These are phyloP conservation scores for Fusarium sp. DNA, from an alignment of 2,329 filamentous ascomycete genomes.

Conservation along the genomic window DNA sequence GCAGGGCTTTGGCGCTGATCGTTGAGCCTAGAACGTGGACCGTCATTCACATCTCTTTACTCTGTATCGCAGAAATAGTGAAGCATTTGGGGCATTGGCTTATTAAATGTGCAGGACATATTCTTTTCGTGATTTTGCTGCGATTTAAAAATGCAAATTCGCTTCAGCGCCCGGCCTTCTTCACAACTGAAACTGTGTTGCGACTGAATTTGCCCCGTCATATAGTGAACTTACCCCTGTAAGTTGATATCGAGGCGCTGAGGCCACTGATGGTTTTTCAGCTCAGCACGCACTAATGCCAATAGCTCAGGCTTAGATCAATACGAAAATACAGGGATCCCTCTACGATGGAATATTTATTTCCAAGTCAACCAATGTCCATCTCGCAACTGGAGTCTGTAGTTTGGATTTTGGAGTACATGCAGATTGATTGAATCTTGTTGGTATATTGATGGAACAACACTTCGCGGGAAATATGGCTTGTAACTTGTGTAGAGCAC, in stretches of 20 bases:
- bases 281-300: not conserved
- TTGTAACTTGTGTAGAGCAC: not conserved
- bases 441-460: too few relatives aligned
- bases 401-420: too few relatives aligned
- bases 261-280: not conserved
- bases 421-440: too few relatives aligned
- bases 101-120: too few relatives aligned
- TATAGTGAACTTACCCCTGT: too few relatives aligned
- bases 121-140: too few relatives aligned
- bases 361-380: accelerated
- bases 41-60: not conserved
- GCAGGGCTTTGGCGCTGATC: not conserved
- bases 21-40: not conserved
- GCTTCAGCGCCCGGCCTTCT: accelerated
- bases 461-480: too few relatives aligned
- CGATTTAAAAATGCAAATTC: not conserved
- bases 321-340: not conserved
- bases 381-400: too few relatives aligned
- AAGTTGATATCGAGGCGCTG: not conserved
- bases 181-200: too few relatives aligned
- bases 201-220: not conserved
- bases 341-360: not conserved
- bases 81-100: too few relatives aligned
- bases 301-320: not conserved
- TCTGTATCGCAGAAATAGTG: not conserved